A percentile compares a stretch with the other conserved stretches of the same genome.
These are phyloP conservation scores for Ramalina intermedia DNA, from an alignment of 495 filamentous ascomycete species.

Conservation along the genomic window DNA sequence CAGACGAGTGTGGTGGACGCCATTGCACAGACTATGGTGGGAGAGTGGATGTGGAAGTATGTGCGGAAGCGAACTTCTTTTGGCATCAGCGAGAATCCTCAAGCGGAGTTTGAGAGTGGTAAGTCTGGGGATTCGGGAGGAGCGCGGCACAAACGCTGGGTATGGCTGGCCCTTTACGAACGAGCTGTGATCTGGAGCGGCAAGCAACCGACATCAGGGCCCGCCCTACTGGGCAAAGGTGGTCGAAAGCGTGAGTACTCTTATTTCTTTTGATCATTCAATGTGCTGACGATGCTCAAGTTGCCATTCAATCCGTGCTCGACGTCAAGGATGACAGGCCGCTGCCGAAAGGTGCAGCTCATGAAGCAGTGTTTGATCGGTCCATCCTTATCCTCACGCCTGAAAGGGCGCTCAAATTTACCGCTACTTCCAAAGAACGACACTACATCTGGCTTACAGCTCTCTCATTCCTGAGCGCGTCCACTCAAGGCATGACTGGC, in stretches of 20 bases:
- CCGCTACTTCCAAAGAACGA: constrained; percentile 63
- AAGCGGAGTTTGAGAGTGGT: constrained; percentile 21
- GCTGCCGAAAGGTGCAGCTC: constrained; percentile 51
- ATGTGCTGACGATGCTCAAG: constrained; percentile 31
- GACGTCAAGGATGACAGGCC: constrained; percentile 95
- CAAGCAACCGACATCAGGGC: constrained; percentile 83
- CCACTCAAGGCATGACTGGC: constrained; percentile 56
- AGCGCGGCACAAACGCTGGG: constrained; percentile 88
- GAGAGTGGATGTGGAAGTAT: constrained; percentile 99
- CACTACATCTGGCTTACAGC: constrained; percentile 94
- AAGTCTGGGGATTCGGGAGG: constrained; percentile 42
- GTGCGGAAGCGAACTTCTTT: constrained; percentile 87
- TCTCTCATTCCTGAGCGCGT: constrained; percentile 84
- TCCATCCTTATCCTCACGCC: constrained; percentile 93
- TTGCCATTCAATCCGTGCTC: constrained; percentile 87
- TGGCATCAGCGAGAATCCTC: constrained; percentile 54
- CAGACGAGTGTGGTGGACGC: constrained; percentile 85
- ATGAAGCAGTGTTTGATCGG: constrained; percentile 58
- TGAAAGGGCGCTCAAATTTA: constrained; percentile 89
- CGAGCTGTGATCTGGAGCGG: constrained; percentile 94
- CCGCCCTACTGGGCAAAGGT: constrained; percentile 83
- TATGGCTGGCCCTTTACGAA: constrained; percentile 95
- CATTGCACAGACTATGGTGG: constrained; percentile 96
- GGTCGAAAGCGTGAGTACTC: constrained; percentile 76
- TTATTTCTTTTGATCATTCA: not conserved